These are phyloP conservation scores for Coleophoma crateriformis DNA, from an alignment of 2,329 filamentous ascomycete species.

Conservation along the genomic window DNA sequence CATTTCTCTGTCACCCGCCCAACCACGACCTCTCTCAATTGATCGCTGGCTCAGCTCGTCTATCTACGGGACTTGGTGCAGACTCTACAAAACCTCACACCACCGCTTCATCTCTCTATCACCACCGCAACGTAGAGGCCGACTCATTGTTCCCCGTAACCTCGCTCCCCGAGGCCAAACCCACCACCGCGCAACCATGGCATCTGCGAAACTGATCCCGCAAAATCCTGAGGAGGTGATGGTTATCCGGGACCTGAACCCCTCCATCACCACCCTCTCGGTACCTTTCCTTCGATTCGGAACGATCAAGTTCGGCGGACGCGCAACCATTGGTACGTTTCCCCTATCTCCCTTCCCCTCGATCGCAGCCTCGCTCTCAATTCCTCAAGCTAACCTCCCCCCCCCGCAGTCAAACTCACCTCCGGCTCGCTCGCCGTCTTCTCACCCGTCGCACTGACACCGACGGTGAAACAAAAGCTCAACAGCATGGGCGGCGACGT, in stretches of 20 bases:
- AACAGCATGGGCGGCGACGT: conserved; percentile 64
- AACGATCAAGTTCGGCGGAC: conserved; percentile 73
- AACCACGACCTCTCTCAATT: too few species aligned
- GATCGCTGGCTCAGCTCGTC: too few species aligned
- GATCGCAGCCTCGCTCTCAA: background rate
- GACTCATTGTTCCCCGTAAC: too few species aligned
- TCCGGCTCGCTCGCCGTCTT: conserved; percentile 81
- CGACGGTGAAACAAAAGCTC: conserved; percentile 61
- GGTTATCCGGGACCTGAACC: conserved; percentile 82
- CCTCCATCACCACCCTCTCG: conserved; percentile 72
- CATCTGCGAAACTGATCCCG: conserved; percentile 55
- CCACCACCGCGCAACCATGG: conserved; percentile 35
- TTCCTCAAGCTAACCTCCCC: too few species aligned
- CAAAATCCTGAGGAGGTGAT: conserved; percentile 74
- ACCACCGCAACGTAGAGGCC: too few species aligned
- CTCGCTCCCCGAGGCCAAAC: too few species aligned
- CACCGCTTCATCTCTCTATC: too few species aligned
- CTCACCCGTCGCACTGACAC: conserved; percentile 82
- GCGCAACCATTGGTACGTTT: conserved; percentile 74
- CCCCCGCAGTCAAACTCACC: conserved; percentile 63
- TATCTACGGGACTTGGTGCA: too few species aligned
- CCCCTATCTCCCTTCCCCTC: background rate
- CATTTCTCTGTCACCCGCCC: too few species aligned
- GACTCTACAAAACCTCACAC: too few species aligned
- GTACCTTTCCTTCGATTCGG: conserved; percentile 83